Evolutionary conservation across 2,329 filamentous ascomycete species (phyloP), one percentile per base, ranked within the genome.

Genomic region (Sporothrix inflata): DNA sequence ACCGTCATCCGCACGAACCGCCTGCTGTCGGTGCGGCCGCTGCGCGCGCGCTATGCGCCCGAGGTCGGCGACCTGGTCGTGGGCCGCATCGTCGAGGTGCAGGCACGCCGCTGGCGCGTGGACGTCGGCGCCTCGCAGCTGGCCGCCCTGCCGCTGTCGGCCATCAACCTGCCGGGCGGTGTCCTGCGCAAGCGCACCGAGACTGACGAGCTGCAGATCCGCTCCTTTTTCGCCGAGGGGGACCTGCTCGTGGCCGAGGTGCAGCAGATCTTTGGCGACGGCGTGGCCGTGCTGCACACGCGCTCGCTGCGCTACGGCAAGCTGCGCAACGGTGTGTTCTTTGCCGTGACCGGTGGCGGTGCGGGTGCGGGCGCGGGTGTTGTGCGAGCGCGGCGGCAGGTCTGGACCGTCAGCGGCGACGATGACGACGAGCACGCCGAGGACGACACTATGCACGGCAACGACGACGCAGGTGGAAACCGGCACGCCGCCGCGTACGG

Each of bases 51-150:
- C 74, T 99, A 99, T 84, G 94, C 90, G 1, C 96, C 96, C 42
- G 95, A 98, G 82, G 98, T 99, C 74, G 96, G 96, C 77, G 96
- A 99, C 82, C 87, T 99, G 4, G 93, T 99, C 2, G 91, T 99
- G 16, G 96, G 96, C 49, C 90, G 96, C 75, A 97, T 99, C 78
- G 90, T 96, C 75, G 94, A 97, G 82, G 96, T 99, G n/a, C 94
- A 98, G 81, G 91, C 92, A 47, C 90, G 91, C 81, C 90, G 95
- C 69, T 99, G 96, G 96, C 94, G 93, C 78, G 95, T 99, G 71
- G 96, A 99, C 81, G 92, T 99, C 66, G 92, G 93, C 68, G 94
- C 93, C 30, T 91, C 94, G 0, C 89, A 97, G 78, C 90, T 98
- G 6, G 95, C 96, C 3, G 88, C 91, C 63, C 86, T 99, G 11